Conservation (phyloP, 2,329 filamentous ascomycete genomes). For the Phoma sp. region DNA sequence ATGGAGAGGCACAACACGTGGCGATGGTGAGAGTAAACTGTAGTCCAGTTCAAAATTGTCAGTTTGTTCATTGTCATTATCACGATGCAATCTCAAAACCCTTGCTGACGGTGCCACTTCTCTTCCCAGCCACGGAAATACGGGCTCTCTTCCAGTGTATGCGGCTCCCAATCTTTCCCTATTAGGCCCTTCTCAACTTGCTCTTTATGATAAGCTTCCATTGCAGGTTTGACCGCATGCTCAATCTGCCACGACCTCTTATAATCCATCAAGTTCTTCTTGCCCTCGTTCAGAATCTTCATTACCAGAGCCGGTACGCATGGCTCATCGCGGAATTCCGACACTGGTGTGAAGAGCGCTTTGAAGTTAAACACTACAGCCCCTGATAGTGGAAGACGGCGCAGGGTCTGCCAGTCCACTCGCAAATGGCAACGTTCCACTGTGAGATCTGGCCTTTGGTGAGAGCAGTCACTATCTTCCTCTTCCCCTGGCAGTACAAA, state of each 20-base stretch:
- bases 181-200: constrained; percentile 69
- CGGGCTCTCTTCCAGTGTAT: constrained; percentile 75
- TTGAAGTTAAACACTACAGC: constrained; percentile 89
- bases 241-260: constrained; percentile 84
- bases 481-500: constrained; percentile 74
- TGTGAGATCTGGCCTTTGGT: constrained; percentile 63
- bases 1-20: constrained; percentile 43
- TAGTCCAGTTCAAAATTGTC: constrained; percentile 8
- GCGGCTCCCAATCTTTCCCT: constrained; percentile 66
- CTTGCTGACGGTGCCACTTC: constrained; percentile 72
- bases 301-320: constrained; percentile 72
- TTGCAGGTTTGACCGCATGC: constrained; percentile 69
- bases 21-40: constrained; percentile 32
- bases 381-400: constrained; percentile 76
- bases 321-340: constrained; percentile 72
- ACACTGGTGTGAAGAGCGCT: constrained; percentile 77
- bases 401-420: constrained; percentile 88
- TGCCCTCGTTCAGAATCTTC: constrained; percentile 74
- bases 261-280: constrained; percentile 74
- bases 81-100: constrained; percentile 52
- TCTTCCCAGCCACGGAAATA: constrained; percentile 78
- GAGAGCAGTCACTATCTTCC: constrained; percentile 64
- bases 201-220: constrained; percentile 68
- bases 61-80: too few relatives aligned
- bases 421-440: constrained; percentile 70